Conservation (phyloP, 495 filamentous ascomycete species). For the Aspergillus ellipticus region DNA sequence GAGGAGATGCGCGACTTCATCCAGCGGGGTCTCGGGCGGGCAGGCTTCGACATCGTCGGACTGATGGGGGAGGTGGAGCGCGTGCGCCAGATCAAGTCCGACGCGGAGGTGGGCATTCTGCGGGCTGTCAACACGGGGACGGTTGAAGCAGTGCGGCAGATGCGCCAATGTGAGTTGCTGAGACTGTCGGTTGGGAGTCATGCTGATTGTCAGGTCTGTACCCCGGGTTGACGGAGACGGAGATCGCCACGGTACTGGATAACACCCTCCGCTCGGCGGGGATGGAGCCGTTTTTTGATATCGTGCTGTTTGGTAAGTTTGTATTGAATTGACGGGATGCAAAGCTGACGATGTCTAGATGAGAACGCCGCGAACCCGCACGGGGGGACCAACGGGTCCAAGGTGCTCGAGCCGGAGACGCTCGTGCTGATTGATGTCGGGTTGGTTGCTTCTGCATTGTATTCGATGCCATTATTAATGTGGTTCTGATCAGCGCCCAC, state of each 20-base stretch:
- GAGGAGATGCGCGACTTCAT: constrained; percentile 58
- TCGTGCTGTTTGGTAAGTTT: constrained; percentile 47
- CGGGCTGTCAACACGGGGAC: constrained; percentile 56
- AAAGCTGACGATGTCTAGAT: constrained; percentile 17
- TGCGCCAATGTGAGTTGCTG: constrained; percentile 40
- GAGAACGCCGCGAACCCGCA: constrained; percentile 53
- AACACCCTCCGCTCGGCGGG: constrained; percentile 44
- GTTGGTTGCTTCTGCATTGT: constrained; percentile 24
- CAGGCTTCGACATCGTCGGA: constrained; percentile 46
- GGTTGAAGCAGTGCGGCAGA: constrained; percentile 50
- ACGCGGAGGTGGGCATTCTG: constrained; percentile 45
- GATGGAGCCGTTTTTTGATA: constrained; percentile 52
- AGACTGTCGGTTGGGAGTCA: background rate
- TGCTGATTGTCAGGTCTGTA: constrained; percentile 27
- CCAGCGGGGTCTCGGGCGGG: constrained; percentile 40
- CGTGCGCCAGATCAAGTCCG: constrained; percentile 49
- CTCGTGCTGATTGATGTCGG: constrained; percentile 57
- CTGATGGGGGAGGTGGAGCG: constrained; percentile 44
- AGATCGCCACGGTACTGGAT: constrained; percentile 48
- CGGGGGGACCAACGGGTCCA: constrained; percentile 48
- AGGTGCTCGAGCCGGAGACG: constrained; percentile 43
- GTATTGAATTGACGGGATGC: background rate
- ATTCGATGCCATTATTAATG: background rate
- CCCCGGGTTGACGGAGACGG: constrained; percentile 46
- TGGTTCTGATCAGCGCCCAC: constrained; percentile 39